A percentile compares a stretch with the other conserved stretches of the same genome.
Evolutionary conservation across 768 basidiomycete species (phyloP).

Genomic region (Lentinus tigrinus): DNA sequence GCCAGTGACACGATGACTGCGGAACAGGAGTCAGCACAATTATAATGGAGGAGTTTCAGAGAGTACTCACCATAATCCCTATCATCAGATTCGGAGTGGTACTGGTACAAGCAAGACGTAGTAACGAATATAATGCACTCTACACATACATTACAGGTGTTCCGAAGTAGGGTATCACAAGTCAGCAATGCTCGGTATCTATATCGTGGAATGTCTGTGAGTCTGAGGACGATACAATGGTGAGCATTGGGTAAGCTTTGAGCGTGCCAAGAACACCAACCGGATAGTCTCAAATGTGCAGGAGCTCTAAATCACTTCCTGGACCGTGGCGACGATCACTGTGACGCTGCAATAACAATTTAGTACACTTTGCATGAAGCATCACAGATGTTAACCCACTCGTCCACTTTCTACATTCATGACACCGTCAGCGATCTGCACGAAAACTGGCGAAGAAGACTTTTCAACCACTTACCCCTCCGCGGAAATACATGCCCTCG

Average conservation of each 20-base stretch:
- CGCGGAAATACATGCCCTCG: slow-evolving; percentile 62
- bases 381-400: slow-evolving; percentile 48
- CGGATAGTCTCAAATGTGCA: not conserved
- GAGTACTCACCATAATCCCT: too few species aligned
- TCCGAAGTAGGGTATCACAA: too few species aligned
- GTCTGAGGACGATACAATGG: not conserved
- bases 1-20: too few species aligned
- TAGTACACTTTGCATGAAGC: not conserved
- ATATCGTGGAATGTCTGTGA: not conserved
- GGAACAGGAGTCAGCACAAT: too few species aligned
- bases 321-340: slow-evolving; percentile 65
- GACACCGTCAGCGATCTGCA: not conserved
- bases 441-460: not conserved
- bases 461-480: slow-evolving; percentile 58
- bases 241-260: not conserved
- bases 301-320: slow-evolving; percentile 41
- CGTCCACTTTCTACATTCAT: slow-evolving; percentile 67
- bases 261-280: not conserved
- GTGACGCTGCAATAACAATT: slow-evolving; percentile 51
- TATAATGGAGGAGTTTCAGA: too few species aligned
- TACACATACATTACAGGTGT: too few species aligned
- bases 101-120: too few species aligned
- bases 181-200: too few species aligned
- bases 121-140: too few species aligned
- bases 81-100: too few species aligned